These are phyloP conservation scores for Rhizodiscina lignyota DNA, from an alignment of 495 filamentous ascomycete species.

Conservation along the genomic window DNA sequence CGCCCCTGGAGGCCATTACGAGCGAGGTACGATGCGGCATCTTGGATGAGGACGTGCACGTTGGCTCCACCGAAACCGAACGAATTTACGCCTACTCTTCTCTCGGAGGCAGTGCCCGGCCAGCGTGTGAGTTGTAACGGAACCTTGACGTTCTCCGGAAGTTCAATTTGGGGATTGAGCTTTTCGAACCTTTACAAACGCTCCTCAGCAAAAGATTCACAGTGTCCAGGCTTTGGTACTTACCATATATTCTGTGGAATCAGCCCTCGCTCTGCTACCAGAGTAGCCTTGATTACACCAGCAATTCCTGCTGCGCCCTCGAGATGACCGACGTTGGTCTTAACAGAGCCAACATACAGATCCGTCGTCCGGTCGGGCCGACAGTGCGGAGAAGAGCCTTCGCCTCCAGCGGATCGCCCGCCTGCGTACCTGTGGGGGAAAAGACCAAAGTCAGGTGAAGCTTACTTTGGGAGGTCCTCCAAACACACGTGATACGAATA, in stretches of 20 bases:
- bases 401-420: background rate
- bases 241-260: constrained; percentile 3
- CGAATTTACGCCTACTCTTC: constrained; percentile 2
- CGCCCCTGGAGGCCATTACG: background rate
- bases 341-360: background rate
- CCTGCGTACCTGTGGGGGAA: background rate
- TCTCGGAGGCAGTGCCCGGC: background rate
- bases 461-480: too few relatives aligned
- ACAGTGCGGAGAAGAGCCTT: background rate
- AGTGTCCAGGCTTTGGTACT: too few relatives aligned
- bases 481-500: too few relatives aligned
- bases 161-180: constrained; percentile 1
- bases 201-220: too few relatives aligned
- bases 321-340: background rate
- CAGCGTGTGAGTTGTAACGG: background rate
- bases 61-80: constrained; percentile 8
- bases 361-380: background rate
- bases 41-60: constrained; percentile 3
- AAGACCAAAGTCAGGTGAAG: too few relatives aligned
- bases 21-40: too few relatives aligned
- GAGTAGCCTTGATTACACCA: constrained; percentile 2
- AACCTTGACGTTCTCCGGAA: background rate
- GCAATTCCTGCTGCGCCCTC: constrained; percentile 3
- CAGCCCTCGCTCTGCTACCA: background rate
- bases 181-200: too few relatives aligned